A percentile compares a stretch with the other conserved stretches of the same genome.
These are phyloP conservation scores for Phialemoniopsis sp. DNA, from an alignment of 2,329 filamentous ascomycete genomes.

Conservation along the genomic window DNA sequence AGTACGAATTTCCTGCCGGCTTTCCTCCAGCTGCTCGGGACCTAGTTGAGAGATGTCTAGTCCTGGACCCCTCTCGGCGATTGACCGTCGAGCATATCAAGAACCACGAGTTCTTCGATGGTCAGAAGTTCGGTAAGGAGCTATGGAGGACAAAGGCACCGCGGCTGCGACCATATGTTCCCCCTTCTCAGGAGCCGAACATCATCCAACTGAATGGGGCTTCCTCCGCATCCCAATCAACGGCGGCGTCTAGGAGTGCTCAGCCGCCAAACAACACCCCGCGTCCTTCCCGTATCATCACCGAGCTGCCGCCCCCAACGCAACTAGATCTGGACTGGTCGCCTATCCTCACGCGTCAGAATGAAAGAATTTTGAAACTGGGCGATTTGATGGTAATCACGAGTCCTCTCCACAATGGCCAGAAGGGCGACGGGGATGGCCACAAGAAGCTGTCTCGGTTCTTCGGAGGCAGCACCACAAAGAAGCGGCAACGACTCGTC, in stretches of 20 bases:
- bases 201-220: conserved; percentile 69
- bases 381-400: conserved; percentile 86
- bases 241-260: conserved; percentile 19
- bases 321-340: conserved; percentile 99
- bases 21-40: conserved; percentile 86
- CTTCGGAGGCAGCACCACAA: conserved; percentile 85
- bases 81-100: conserved; percentile 95
- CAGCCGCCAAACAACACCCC: conserved; percentile 40
- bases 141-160: conserved; percentile 91
- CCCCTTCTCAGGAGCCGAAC: conserved; percentile 69
- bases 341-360: conserved; percentile 82
- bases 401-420: conserved; percentile 70
- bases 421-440: conserved; percentile 59
- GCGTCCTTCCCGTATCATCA: conserved; percentile 78
- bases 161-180: conserved; percentile 76
- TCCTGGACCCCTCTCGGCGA: conserved; percentile 79
- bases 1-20: conserved; percentile 87
- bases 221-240: conserved; percentile 22
- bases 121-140: conserved; percentile 75
- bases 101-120: conserved; percentile 92
- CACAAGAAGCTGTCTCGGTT: conserved; percentile 92
- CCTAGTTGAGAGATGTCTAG: conserved; percentile 83
- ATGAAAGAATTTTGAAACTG: conserved; percentile 91
- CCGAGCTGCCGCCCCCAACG: conserved; percentile 91
- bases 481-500: conserved; percentile 88